Evolutionary conservation across 2,329 filamentous ascomycete species (phyloP).

Genomic region (Shiraia sp.): DNA sequence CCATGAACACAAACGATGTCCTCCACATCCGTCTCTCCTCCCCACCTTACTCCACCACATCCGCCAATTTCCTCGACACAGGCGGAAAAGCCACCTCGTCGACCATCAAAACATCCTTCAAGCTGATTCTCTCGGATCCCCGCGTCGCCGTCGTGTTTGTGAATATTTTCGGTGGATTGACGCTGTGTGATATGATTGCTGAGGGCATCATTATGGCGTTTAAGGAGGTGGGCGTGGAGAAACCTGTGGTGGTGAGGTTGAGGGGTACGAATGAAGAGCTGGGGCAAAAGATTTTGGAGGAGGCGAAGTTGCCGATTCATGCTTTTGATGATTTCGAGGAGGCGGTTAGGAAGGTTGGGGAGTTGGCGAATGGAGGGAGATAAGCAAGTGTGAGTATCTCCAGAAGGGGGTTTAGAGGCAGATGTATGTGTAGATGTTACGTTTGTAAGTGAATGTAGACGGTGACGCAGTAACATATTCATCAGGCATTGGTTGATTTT

Average conservation of each 20-base stretch:
- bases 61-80: conserved; percentile 86
- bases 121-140: conserved; percentile 70
- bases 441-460: background rate
- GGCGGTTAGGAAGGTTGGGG: conserved; percentile 52
- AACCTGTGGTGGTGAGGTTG: conserved; percentile 75
- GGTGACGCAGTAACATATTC: too few relatives aligned
- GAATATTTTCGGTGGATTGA: conserved; percentile 72
- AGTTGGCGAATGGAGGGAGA: conserved; percentile 24
- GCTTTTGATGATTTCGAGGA: conserved; percentile 77
- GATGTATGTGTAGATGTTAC: background rate
- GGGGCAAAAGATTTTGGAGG: conserved; percentile 69
- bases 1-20: conserved; percentile 89
- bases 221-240: conserved; percentile 64
- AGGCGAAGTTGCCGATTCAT: conserved; percentile 69
- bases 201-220: conserved; percentile 74
- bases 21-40: conserved; percentile 66
- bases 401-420: too few relatives aligned
- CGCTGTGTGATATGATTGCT: conserved; percentile 80
- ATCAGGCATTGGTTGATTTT: too few relatives aligned
- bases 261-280: conserved; percentile 74
- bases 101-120: conserved; percentile 78
- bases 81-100: conserved; percentile 84
- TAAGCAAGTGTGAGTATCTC: too few relatives aligned
- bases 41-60: conserved; percentile 53
- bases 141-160: conserved; percentile 74